These are phyloP conservation scores for Xylaria sp. DNA, from an alignment of 2,329 filamentous ascomycete species.

Conservation along the genomic window DNA sequence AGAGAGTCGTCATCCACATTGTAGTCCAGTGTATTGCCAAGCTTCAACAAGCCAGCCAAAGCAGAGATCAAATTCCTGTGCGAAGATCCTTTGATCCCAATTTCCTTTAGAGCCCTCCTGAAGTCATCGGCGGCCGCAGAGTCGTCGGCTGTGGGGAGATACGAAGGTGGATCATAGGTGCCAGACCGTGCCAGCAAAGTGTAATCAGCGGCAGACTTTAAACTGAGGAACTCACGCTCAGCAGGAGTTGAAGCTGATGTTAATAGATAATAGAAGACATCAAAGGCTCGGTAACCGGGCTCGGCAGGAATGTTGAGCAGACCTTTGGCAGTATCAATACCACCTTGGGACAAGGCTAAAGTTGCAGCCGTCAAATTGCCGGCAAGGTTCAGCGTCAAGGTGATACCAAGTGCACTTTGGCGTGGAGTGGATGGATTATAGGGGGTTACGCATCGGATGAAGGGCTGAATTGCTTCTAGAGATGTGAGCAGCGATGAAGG, in stretches of 20 bases:
- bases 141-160: constrained; percentile 92
- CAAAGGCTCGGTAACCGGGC: constrained; percentile 88
- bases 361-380: constrained; percentile 82
- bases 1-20: constrained; percentile 84
- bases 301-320: constrained; percentile 83
- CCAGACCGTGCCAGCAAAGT: constrained; percentile 82
- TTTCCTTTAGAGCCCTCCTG: constrained; percentile 83
- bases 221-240: constrained; percentile 86
- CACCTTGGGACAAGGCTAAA: constrained; percentile 84
- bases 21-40: constrained; percentile 91
- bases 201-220: constrained; percentile 82
- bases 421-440: constrained; percentile 86
- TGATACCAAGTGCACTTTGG: constrained; percentile 82
- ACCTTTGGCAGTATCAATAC: constrained; percentile 85
- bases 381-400: constrained; percentile 81
- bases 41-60: constrained; percentile 86
- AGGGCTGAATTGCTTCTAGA: constrained; percentile 84
- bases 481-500: constrained; percentile 81
- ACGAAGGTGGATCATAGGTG: constrained; percentile 87
- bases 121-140: constrained; percentile 94
- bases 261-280: constrained; percentile 97
- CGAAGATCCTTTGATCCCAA: constrained; percentile 89
- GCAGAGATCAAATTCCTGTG: constrained; percentile 87
- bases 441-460: constrained; percentile 87
- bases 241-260: constrained; percentile 90